Percentiles rank a stretch among this genome's conserved stretches.
phyloP scores from a whole-genome alignment of 371 early-diverging fungal genomes.

The Circinella minor region DNA sequence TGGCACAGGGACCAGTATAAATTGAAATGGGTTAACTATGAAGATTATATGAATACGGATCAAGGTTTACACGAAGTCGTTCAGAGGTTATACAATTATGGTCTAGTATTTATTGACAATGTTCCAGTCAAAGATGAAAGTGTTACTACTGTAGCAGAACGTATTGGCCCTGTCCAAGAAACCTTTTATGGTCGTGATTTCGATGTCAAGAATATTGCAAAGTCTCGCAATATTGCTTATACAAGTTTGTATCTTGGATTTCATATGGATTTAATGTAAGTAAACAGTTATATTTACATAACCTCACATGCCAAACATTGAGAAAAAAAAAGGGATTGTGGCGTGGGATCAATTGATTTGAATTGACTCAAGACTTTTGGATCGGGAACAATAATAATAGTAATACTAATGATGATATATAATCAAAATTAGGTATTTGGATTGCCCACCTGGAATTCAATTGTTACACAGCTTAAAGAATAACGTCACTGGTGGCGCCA shows the following conservation, averaged over 20 bases:
- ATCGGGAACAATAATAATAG: neutral
- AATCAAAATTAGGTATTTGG: conserved; percentile 47
- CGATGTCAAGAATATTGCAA: conserved; percentile 81
- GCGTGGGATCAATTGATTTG: conserved; percentile 8
- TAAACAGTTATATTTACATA: neutral
- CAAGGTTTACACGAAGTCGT: conserved; percentile 60
- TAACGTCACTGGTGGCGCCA: conserved; percentile 78
- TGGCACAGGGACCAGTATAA: conserved; percentile 58
- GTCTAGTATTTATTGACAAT: conserved; percentile 74
- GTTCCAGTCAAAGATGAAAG: conserved; percentile 67
- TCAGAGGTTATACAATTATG: conserved; percentile 68
- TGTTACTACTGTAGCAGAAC: conserved; percentile 63
- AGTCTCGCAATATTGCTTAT: conserved; percentile 90
- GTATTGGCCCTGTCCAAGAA: conserved; percentile 78
- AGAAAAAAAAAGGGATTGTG: neutral
- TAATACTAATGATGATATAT: no score
- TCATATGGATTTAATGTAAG: conserved; percentile 93
- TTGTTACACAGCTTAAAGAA: conserved; percentile 83
- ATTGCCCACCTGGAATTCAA: conserved; percentile 88
- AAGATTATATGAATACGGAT: conserved; percentile 67
- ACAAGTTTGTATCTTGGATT: conserved; percentile 82
- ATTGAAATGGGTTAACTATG: conserved; percentile 63
- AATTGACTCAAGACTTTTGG: conserved; percentile 2
- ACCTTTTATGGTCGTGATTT: conserved; percentile 87
- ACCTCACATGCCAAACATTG: no score